These are phyloP conservation scores for Erodium chrysanthum DNA, from an alignment of 441 rosid species.

Conservation along the genomic window DNA sequence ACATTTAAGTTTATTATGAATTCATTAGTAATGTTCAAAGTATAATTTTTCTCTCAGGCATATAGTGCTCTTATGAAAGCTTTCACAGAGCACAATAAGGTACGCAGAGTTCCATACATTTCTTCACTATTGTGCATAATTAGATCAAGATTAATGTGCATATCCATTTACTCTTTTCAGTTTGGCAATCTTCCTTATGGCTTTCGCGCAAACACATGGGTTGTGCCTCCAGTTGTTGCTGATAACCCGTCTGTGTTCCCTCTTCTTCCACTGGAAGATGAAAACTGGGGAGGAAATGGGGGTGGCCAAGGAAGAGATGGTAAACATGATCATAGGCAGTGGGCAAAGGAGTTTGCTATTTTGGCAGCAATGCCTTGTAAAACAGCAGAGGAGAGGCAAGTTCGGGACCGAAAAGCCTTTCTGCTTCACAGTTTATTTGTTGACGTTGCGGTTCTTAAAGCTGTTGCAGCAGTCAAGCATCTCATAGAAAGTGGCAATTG, in stretches of 20 bases:
- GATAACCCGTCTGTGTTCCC: slow-evolving; percentile 55
- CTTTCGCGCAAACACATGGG: slow-evolving; percentile 74
- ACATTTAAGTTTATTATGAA: not conserved
- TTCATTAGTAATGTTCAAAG: not conserved
- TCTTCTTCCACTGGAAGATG: slow-evolving; percentile 63
- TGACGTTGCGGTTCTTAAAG: slow-evolving; percentile 57
- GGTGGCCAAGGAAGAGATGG: slow-evolving; percentile 58
- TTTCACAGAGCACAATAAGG: slow-evolving; percentile 69
- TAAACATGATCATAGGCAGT: slow-evolving; percentile 46
- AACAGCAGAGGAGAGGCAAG: slow-evolving; percentile 77
- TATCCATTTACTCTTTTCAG: slow-evolving; percentile 27
- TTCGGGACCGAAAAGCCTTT: slow-evolving; percentile 68
- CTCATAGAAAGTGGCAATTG: slow-evolving; percentile 33
- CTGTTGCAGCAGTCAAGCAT: slow-evolving; percentile 41
- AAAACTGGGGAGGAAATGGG: slow-evolving; percentile 67
- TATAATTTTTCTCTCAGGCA: slow-evolving; percentile 39
- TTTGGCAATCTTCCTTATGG: slow-evolving; percentile 81
- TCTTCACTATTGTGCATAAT: slow-evolving; percentile 13
- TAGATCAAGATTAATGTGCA: slow-evolving; percentile 9
- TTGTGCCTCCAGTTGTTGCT: slow-evolving; percentile 61
- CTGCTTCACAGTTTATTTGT: slow-evolving; percentile 66
- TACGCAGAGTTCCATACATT: slow-evolving; percentile 16
- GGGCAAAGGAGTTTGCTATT: slow-evolving; percentile 64
- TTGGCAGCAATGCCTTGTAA: slow-evolving; percentile 78
- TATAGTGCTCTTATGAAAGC: slow-evolving; percentile 64